phyloP scores from a whole-genome alignment of 108 stramenopile species.

The Nitzschia sp. region DNA sequence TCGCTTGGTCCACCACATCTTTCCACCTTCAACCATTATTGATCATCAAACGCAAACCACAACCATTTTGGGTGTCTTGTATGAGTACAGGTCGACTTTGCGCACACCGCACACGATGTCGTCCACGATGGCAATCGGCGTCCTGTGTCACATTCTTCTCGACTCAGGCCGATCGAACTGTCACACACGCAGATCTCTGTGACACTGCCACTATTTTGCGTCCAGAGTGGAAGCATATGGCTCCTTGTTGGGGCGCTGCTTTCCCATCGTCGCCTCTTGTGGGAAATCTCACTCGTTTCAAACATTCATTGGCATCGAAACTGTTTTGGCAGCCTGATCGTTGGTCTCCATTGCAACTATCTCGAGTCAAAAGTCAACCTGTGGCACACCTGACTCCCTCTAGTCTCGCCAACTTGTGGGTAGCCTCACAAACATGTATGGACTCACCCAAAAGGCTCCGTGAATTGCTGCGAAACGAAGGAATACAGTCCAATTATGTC shows the following conservation, averaged over 20 bases:
- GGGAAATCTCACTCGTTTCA: slow-evolving; percentile 37
- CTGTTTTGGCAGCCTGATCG: slow-evolving; percentile 36
- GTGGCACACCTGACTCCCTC: slow-evolving; percentile 30
- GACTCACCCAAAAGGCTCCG: slow-evolving; percentile 15
- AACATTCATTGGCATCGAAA: slow-evolving; percentile 20
- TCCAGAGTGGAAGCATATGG: slow-evolving; percentile 14
- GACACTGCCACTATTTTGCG: slow-evolving; percentile 21
- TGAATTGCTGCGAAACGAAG: slow-evolving; percentile 25
- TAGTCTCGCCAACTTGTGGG: slow-evolving; percentile 18
- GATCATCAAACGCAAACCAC: too few relatives aligned
- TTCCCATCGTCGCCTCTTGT: slow-evolving; percentile 20
- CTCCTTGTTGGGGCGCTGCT: slow-evolving; percentile 44
- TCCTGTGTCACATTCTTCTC: too few relatives aligned
- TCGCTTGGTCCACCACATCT: too few relatives aligned
- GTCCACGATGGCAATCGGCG: too few relatives aligned
- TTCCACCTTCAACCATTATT: too few relatives aligned
- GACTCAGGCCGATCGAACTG: too few relatives aligned
- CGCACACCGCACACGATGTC: too few relatives aligned
- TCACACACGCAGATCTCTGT: background rate
- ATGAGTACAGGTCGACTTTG: too few relatives aligned
- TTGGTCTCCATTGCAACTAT: slow-evolving; percentile 30
- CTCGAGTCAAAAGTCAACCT: slow-evolving; percentile 29
- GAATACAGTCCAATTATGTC: slow-evolving; percentile 40
- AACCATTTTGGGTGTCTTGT: too few relatives aligned
- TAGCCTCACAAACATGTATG: background rate